phyloP scores from a whole-genome alignment of 176 grass and related monocot species.

The Zea luxurians region DNA sequence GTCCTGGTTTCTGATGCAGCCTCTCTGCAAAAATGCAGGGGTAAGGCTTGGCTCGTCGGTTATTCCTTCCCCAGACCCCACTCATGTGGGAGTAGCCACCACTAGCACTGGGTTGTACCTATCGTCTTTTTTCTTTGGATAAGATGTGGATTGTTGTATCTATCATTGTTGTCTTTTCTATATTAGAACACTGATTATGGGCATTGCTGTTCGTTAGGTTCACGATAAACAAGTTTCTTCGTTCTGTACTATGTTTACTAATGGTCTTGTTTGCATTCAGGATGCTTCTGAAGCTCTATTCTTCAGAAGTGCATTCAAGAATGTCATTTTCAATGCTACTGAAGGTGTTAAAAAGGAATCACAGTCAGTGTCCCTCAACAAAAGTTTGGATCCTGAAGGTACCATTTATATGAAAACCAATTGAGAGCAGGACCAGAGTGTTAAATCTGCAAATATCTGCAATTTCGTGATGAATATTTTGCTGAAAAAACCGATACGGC shows the following conservation, averaged over 20 bases:
- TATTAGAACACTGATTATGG: neutral
- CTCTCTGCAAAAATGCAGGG: too few relatives aligned
- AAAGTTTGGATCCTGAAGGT: constrained; percentile 63
- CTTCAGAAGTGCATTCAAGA: constrained; percentile 77
- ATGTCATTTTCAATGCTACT: constrained; percentile 66
- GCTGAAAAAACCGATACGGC: neutral
- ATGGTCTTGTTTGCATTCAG: constrained; percentile 46
- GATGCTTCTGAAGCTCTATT: constrained; percentile 92
- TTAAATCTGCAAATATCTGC: neutral
- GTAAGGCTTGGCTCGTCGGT: too few relatives aligned
- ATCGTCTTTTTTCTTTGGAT: neutral
- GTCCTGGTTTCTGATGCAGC: too few relatives aligned
- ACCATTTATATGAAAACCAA: constrained; percentile 18
- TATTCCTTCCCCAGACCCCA: too few relatives aligned
- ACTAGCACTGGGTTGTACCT: too few relatives aligned
- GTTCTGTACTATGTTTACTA: neutral
- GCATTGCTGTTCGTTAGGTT: neutral
- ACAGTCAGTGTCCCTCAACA: constrained; percentile 34
- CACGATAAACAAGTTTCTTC: neutral
- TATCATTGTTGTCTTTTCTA: neutral
- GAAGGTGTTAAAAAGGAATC: constrained; percentile 51
- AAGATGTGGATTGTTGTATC: neutral
- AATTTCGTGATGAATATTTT: neutral
- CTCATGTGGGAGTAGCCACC: too few relatives aligned
- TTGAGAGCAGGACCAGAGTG: neutral